Conservation (phyloP, 2,329 filamentous ascomycete genomes). For the Botryotinia convoluta region DNA sequence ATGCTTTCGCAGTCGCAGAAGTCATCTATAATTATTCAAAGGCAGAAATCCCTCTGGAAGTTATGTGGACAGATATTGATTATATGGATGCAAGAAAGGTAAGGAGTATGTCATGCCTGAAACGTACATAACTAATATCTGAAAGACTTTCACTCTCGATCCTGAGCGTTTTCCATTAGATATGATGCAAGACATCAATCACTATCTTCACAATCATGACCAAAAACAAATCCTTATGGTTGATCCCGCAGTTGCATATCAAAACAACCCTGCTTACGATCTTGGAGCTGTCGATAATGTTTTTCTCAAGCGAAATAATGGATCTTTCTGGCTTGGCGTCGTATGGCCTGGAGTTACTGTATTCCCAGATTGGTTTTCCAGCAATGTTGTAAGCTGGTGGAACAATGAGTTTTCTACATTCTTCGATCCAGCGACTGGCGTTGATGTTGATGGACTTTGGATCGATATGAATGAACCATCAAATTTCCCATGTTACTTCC, state of each 20-base stretch:
- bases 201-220: constrained; percentile 62
- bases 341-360: constrained; percentile 75
- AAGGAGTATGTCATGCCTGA: background rate
- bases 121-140: background rate
- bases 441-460: constrained; percentile 77
- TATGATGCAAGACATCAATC: constrained; percentile 63
- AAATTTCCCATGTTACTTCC: constrained; percentile 52
- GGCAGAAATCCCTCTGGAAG: constrained; percentile 65
- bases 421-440: constrained; percentile 60
- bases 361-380: constrained; percentile 75
- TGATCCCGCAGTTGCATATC: constrained; percentile 61
- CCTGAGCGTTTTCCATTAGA: constrained; percentile 59
- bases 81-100: constrained; percentile 55
- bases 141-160: constrained; percentile 59
- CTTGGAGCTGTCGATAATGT: constrained; percentile 49
- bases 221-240: constrained; percentile 78
- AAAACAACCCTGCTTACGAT: constrained; percentile 52
- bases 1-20: constrained; percentile 63
- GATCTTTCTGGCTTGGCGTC: constrained; percentile 58
- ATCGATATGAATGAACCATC: constrained; percentile 66
- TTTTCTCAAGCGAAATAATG: constrained; percentile 59
- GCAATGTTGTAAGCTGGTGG: constrained; percentile 66
- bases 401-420: constrained; percentile 63
- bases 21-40: constrained; percentile 65
- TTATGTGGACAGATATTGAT: constrained; percentile 66